Conservation (phyloP, 192 early-diverging fungal species). For the Backusella parvicylindrica region DNA sequence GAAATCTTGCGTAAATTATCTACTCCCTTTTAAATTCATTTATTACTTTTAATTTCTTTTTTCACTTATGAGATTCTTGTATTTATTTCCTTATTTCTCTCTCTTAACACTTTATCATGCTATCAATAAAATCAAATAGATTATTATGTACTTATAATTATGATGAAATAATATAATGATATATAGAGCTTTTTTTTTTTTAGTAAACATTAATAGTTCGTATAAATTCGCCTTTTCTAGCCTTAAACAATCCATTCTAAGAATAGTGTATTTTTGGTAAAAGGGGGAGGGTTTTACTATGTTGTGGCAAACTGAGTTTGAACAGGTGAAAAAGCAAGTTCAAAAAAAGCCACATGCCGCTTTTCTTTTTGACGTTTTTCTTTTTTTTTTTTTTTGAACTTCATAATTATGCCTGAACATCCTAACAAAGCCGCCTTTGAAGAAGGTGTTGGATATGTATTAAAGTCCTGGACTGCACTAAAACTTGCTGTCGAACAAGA, state of each 20-base stretch:
- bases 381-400: background rate
- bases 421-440: slow-evolving; percentile 52
- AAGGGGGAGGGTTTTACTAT: no score
- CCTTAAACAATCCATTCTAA: no score
- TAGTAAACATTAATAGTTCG: no score
- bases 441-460: slow-evolving; percentile 59
- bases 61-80: background rate
- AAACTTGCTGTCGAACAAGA: slow-evolving; percentile 65
- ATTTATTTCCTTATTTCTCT: background rate
- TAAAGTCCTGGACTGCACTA: slow-evolving; percentile 68
- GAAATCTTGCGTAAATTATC: slow-evolving; percentile 19
- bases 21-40: slow-evolving; percentile 16
- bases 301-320: background rate
- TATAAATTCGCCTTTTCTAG: no score
- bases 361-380: background rate
- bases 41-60: background rate
- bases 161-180: no score
- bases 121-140: slow-evolving; percentile 2
- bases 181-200: no score
- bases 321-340: background rate
- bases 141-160: background rate
- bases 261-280: no score
- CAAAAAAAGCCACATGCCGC: background rate
- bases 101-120: background rate
- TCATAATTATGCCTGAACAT: slow-evolving; percentile 22